Base-by-base conservation (phyloP, 108 stramenopile species). In the Skeletonema costatum region DNA sequence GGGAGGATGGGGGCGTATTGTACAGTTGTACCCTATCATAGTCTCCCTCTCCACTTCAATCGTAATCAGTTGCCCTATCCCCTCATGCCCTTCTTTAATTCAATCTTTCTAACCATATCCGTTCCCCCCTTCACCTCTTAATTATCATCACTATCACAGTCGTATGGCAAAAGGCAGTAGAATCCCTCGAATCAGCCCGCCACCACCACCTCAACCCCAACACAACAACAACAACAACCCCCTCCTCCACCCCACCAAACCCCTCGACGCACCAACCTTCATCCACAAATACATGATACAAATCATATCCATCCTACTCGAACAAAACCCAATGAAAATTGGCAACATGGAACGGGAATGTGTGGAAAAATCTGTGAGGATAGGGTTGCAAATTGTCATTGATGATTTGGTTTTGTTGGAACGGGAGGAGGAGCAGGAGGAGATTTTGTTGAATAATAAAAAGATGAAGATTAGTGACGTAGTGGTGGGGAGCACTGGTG, bases 101-200 rank as follows among this genome's bases (percentile, higher is more conserved):
- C 39, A 41, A 41, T 41, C 10, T 41, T 11, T 41, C 39, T 41
- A 41, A 41, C 39, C 11, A 41, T 1, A 41, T 41, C 1, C 10
- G 8, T 41, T 12, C 39, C 39, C 39, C 39, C 39, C 33, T 25
- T 25, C 25, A 25, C 25, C 25, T 16, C 48, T 17, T 25, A 25
- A 56, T 8, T 53, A 25, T 21, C 19, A 21, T 25, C 21, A 46
- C 39, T 6, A 46, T 46, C 16, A 70, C 58, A 93, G 92, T 96
- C 17, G 88, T 96, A 16, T 96, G 92, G 92, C 83, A 76, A 59
- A 88, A 85, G 67, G 92, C 92, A 16, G 94, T 93, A 10, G 90
- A 93, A 35, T 91, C 92, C 36, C 80, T 96, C 42, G 85, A 89
- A 53, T 44, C 59, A 33, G 88, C 87, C 2, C 74, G 76, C 7